phyloP scores from a whole-genome alignment of 2,329 filamentous ascomycete species.

The Aureobasidium vineae region DNA sequence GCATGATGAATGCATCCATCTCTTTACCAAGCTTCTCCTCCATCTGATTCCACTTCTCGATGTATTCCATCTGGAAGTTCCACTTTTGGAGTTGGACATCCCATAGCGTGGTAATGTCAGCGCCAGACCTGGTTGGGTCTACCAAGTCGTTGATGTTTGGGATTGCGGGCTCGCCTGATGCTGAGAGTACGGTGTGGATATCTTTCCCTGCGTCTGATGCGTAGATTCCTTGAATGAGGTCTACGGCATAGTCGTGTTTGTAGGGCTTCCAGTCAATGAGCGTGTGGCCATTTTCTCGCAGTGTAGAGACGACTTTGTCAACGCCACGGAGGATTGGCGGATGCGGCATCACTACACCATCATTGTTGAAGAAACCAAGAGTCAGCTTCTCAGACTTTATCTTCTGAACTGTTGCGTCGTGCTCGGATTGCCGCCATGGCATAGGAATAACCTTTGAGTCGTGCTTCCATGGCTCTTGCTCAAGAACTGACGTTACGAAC shows the following conservation, averaged over 20 bases:
- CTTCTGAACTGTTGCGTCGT: neutral
- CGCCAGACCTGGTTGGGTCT: neutral
- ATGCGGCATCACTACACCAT: slow-evolving; percentile 40
- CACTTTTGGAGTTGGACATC: slow-evolving; percentile 12
- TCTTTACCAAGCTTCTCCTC: slow-evolving; percentile 35
- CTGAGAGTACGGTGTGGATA: slow-evolving; percentile 51
- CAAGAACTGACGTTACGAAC: slow-evolving; percentile 55
- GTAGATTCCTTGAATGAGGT: slow-evolving; percentile 51
- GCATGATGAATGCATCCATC: slow-evolving; percentile 42
- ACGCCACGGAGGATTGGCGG: slow-evolving; percentile 41
- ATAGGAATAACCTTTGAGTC: slow-evolving; percentile 60
- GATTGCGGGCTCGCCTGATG: slow-evolving; percentile 42
- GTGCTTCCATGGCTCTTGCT: slow-evolving; percentile 54
- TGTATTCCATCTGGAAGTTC: slow-evolving; percentile 25
- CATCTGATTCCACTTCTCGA: slow-evolving; percentile 41
- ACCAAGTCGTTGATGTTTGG: slow-evolving; percentile 38
- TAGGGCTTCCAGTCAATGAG: slow-evolving; percentile 52
- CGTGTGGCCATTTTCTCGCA: slow-evolving; percentile 26
- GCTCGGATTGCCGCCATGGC: slow-evolving; percentile 49
- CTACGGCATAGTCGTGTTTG: slow-evolving; percentile 52
- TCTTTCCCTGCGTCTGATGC: slow-evolving; percentile 61
- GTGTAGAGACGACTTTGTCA: slow-evolving; percentile 29
- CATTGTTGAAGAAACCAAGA: slow-evolving; percentile 39
- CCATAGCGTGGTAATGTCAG: slow-evolving; percentile 6
- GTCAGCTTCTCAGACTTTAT: slow-evolving; percentile 31